These are phyloP conservation scores for Coccomyxa subellipsoidea DNA, from an alignment of 163 green algal genomes.

Conservation along the genomic window DNA sequence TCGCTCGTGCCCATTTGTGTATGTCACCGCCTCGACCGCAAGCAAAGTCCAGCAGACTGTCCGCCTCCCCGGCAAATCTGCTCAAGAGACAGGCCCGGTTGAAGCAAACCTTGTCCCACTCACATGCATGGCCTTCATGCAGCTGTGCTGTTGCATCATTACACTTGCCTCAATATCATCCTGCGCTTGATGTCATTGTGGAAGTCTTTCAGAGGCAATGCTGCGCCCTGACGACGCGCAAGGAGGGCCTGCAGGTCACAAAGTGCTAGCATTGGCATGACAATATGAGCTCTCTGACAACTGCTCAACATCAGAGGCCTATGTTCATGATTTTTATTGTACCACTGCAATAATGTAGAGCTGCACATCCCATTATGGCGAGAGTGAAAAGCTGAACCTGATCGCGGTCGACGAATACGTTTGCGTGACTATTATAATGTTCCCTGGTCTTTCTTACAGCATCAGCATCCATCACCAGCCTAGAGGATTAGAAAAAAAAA, in stretches of 20 bases:
- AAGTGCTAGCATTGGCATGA: neutral
- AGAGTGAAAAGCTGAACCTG: neutral
- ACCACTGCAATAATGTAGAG: no score
- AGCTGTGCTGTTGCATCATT: neutral
- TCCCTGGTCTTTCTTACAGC: slow-evolving; percentile 1
- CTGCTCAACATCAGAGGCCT: no score
- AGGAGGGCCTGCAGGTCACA: neutral
- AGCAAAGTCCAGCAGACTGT: slow-evolving; percentile 77
- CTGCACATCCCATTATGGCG: neutral
- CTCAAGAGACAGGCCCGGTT: neutral
- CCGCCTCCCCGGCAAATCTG: slow-evolving; percentile 69
- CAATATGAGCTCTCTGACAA: no score
- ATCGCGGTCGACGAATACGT: neutral
- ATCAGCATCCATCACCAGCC: neutral
- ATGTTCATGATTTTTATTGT: no score
- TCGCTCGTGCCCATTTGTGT: slow-evolving; percentile 79
- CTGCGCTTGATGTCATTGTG: slow-evolving; percentile 89
- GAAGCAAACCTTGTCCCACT: neutral
- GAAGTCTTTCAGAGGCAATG: slow-evolving; percentile 73
- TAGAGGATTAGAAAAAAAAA: neutral
- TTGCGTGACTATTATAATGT: slow-evolving; percentile 8
- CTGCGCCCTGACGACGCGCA: neutral
- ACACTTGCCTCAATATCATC: slow-evolving; percentile 60
- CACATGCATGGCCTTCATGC: neutral
- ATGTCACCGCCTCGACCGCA: slow-evolving; percentile 90